Evolutionary conservation across 495 filamentous ascomycete species (phyloP).

Genomic region (Parachaetomium inaequale): DNA sequence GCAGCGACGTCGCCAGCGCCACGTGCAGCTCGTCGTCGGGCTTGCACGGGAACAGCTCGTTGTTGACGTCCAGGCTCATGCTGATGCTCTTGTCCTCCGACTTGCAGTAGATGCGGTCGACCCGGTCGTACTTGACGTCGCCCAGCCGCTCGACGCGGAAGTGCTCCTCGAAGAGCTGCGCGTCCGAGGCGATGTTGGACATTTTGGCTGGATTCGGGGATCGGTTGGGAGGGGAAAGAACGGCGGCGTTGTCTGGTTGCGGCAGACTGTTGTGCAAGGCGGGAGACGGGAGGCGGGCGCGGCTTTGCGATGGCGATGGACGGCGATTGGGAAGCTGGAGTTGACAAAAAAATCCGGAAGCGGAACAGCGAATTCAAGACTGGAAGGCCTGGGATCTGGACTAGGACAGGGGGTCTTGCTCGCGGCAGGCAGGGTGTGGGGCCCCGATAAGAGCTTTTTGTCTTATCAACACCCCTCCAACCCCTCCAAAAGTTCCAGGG

Average conservation of each 20-base stretch:
- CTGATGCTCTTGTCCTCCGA: constrained; percentile 62
- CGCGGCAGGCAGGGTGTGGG: constrained; percentile 13
- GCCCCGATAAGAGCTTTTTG: not conserved
- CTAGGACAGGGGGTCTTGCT: not conserved
- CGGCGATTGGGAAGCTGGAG: not conserved
- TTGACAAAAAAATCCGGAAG: constrained; percentile 15
- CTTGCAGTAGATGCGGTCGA: constrained; percentile 71
- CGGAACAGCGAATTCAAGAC: not conserved
- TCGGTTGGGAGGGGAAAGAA: not conserved
- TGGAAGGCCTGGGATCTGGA: not conserved
- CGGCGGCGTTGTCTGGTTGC: not conserved
- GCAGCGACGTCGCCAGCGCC: constrained; percentile 76
- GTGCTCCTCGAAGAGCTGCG: constrained; percentile 86
- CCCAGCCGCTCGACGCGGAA: constrained; percentile 79
- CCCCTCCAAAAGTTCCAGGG: constrained; percentile 1
- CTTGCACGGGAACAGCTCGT: constrained; percentile 76
- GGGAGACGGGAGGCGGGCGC: not conserved
- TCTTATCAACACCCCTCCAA: constrained; percentile 16
- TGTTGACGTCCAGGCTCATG: constrained; percentile 90
- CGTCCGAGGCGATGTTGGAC: constrained; percentile 60
- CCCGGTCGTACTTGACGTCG: constrained; percentile 88
- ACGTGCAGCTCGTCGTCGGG: constrained; percentile 71
- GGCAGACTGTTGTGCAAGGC: not conserved
- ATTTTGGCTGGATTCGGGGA: constrained; percentile 29
- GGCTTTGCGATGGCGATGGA: not conserved